A percentile compares a stretch with the other conserved stretches of the same genome.
Evolutionary conservation across 2,329 filamentous ascomycete genomes (phyloP).

Genomic region (Trichoderma sp.): DNA sequence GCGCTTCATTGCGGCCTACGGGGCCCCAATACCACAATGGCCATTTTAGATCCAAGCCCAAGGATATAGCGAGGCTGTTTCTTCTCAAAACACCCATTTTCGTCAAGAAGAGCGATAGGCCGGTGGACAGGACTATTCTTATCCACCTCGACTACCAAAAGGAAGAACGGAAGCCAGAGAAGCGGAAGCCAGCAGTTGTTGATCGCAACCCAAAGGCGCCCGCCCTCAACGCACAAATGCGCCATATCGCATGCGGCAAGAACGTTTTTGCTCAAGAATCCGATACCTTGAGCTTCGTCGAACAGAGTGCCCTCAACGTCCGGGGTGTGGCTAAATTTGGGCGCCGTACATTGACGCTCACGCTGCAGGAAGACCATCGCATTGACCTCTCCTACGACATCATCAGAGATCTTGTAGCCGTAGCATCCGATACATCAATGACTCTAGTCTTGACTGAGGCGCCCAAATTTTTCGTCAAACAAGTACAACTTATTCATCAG

Average conservation of each 20-base stretch:
- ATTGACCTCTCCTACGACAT: conserved; percentile 50
- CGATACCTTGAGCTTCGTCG: conserved; percentile 40
- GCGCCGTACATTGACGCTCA: conserved; percentile 41
- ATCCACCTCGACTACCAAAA: conserved; percentile 31
- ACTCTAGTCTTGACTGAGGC: conserved; percentile 51
- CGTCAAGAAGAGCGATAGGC: conserved; percentile 36
- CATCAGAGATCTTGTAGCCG: conserved; percentile 45
- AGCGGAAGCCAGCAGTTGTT: not conserved
- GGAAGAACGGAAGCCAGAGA: conserved; percentile 23
- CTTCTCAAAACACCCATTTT: conserved; percentile 32
- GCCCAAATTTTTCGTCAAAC: conserved; percentile 45
- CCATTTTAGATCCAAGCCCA: not conserved
- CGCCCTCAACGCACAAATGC: conserved; percentile 20
- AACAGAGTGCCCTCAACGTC: conserved; percentile 33
- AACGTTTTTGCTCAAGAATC: conserved; percentile 38
- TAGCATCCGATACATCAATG: conserved; percentile 35
- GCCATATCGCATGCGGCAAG: conserved; percentile 44
- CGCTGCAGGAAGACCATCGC: conserved; percentile 26
- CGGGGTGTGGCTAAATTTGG: conserved; percentile 40
- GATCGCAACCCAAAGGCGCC: conserved; percentile 22
- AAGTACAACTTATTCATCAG: not conserved
- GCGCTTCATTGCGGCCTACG: not conserved
- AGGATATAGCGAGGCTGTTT: conserved; percentile 27
- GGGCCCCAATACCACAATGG: not conserved
- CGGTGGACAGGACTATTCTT: conserved; percentile 25